A percentile compares a stretch with the other conserved stretches of the same genome.
These are phyloP conservation scores for Pyricularia sp. DNA, from an alignment of 2,329 filamentous ascomycete genomes.

Conservation along the genomic window DNA sequence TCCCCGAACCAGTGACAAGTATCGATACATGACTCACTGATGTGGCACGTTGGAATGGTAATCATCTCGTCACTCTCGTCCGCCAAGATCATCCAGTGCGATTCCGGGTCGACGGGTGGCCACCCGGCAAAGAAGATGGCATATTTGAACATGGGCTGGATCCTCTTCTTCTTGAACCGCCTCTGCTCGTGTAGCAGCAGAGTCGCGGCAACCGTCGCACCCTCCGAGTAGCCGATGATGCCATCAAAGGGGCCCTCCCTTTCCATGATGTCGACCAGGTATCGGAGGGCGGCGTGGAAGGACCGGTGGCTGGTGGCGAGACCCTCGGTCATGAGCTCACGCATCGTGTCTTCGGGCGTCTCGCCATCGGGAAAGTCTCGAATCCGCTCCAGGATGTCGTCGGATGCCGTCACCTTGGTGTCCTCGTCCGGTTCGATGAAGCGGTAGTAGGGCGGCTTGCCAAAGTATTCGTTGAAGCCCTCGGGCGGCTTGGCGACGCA, in stretches of 20 bases:
- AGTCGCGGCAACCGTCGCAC: conserved; percentile 40
- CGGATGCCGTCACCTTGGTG: conserved; percentile 26
- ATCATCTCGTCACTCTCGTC: conserved; percentile 36
- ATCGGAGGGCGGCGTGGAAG: conserved; percentile 27
- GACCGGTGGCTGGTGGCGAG: conserved; percentile 19
- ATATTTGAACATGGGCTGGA: conserved; percentile 28
- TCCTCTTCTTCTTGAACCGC: conserved; percentile 20
- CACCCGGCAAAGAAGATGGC: conserved; percentile 40
- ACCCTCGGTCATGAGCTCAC: conserved; percentile 27
- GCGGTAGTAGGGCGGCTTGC: conserved; percentile 39
- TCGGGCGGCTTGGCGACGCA: conserved; percentile 35
- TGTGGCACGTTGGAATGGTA: conserved; percentile 38
- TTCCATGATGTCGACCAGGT: conserved; percentile 30
- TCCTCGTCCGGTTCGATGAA: conserved; percentile 38
- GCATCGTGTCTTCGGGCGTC: conserved; percentile 42
- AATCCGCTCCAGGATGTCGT: conserved; percentile 36
- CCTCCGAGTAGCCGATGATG: conserved; percentile 48
- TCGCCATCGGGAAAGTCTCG: conserved; percentile 39
- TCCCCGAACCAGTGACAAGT: neutral
- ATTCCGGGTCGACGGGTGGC: conserved; percentile 33
- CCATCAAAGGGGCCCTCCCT: conserved; percentile 34
- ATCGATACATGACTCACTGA: conserved; percentile 23
- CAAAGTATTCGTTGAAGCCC: conserved; percentile 46
- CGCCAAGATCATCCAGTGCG: conserved; percentile 29
- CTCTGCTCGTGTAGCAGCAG: conserved; percentile 37